Base-by-base conservation (phyloP, 768 basidiomycete species). In the Pluteus cervinus region DNA sequence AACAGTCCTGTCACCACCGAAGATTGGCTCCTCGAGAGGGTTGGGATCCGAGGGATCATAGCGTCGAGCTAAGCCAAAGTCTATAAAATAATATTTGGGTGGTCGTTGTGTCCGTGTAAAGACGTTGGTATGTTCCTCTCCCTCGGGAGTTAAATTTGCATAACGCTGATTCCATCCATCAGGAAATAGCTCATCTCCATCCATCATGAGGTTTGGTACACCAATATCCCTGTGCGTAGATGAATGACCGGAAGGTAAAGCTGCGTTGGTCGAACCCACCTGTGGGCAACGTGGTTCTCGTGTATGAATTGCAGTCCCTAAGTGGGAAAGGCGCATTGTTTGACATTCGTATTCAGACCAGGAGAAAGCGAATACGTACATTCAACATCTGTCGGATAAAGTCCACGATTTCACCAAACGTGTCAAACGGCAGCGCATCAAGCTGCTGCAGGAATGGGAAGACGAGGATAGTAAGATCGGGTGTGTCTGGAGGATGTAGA, bases 1-100 rank as follows among this genome's bases (percentile, higher is more conserved):
- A n/a, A n/a, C n/a, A n/a, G n/a, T n/a, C n/a, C n/a, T n/a, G 47
- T 76, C 71, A 3, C 61, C 69, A 0, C 69, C 71, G 5, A 45
- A 43, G 2, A 66, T 51, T 0, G 61, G 55, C 4, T 42, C 29
- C 21, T 57, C 61, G 0, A 42, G 43, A 0, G 64, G 61, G 11
- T 29, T 9, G 7, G 26, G 29, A 8, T 57, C 45, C 1, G 52
- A 45, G 0, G 56, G 52, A 16, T 37, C 37, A 37, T 57, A 63
- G 9, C 41, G 39, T 16, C 44, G 38, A 5, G 60, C 58, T 3
- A 58, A 16, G 20, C 56, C 58, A 35, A 58, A 64, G 33, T 62
- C 60, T 11, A 49, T 53, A 23, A 59, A 34, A 42, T 58, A 56
- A 30, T 59, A 61, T 36, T 48, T 55, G 8, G 49, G 41, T 7